Percentiles rank a stretch among this genome's conserved stretches.
These are phyloP conservation scores for Scheffersomyces stipitis DNA, from an alignment of 805 yeast genomes.

Conservation along the genomic window DNA sequence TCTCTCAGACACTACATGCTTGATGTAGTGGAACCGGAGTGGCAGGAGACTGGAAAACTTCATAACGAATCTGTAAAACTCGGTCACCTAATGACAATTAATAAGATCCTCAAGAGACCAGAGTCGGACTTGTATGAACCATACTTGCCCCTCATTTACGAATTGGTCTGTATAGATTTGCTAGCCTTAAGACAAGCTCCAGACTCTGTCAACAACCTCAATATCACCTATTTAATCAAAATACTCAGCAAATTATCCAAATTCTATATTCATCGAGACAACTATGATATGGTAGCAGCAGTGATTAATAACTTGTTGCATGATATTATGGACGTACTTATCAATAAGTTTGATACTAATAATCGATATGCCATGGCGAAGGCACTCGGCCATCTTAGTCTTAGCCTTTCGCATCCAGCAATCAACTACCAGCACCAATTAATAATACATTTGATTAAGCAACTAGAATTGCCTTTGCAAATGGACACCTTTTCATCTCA, in stretches of 20 bases:
- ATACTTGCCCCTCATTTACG: conserved; percentile 12
- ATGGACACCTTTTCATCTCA: conserved; percentile 7
- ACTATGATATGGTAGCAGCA: conserved; percentile 44
- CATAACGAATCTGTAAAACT: conserved; percentile 16
- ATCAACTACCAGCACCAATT: conserved; percentile 45
- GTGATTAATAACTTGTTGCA: conserved; percentile 49
- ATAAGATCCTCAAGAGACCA: conserved; percentile 33
- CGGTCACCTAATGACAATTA: conserved; percentile 43
- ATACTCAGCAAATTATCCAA: conserved; percentile 38
- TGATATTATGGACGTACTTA: conserved; percentile 32
- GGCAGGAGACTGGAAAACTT: conserved; percentile 11
- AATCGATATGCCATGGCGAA: conserved; percentile 69
- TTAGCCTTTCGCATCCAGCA: conserved; percentile 31
- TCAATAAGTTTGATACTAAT: conserved; percentile 48
- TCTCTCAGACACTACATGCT: conserved; percentile 18
- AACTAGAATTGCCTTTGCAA: conserved; percentile 21
- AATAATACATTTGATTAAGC: conserved; percentile 28
- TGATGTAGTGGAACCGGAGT: conserved; percentile 11
- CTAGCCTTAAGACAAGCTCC: conserved; percentile 11
- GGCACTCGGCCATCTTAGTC: conserved; percentile 52
- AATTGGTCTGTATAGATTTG: conserved; percentile 16
- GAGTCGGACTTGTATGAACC: conserved; percentile 7
- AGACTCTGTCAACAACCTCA: conserved; percentile 10
- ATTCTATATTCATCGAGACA: conserved; percentile 14
- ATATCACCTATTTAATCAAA: conserved; percentile 31